phyloP scores from a whole-genome alignment of 768 basidiomycete species.

The Scleroderma citrinum region DNA sequence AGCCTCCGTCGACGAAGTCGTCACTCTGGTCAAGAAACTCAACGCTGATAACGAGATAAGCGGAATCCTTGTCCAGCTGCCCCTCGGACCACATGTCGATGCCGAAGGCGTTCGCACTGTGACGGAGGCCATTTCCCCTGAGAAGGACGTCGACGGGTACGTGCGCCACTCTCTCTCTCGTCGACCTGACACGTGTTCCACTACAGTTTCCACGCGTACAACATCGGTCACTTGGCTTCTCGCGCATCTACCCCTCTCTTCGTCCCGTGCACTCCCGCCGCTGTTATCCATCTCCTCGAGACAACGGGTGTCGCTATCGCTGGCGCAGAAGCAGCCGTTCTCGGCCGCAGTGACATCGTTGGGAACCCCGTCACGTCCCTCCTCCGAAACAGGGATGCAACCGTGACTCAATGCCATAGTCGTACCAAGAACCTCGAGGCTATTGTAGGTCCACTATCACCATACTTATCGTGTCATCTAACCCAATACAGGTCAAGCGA shows the following conservation, averaged over 20 bases:
- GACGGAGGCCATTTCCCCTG: constrained; percentile 90
- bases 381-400: constrained; percentile 85
- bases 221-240: constrained; percentile 92
- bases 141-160: constrained; percentile 97
- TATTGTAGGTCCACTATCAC: constrained; percentile 48
- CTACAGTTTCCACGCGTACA: constrained; percentile 92
- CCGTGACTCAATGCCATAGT: constrained; percentile 97
- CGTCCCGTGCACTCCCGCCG: constrained; percentile 92
- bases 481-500: constrained; percentile 52
- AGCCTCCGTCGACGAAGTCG: constrained; percentile 67
- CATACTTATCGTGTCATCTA: constrained; percentile 5
- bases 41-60: constrained; percentile 78
- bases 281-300: constrained; percentile 85
- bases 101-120: constrained; percentile 82
- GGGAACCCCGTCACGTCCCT: constrained; percentile 92
- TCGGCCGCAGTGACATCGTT: constrained; percentile 97
- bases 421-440: constrained; percentile 74
- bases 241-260: constrained; percentile 87
- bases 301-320: constrained; percentile 72
- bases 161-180: constrained; percentile 12
- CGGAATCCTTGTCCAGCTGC: constrained; percentile 94
- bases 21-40: constrained; percentile 70
- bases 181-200: background rate
- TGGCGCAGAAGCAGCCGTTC: constrained; percentile 83
- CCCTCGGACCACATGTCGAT: constrained; percentile 77